These are phyloP conservation scores for Pisolithus thermaeus DNA, from an alignment of 1,284 basidiomycete genomes.

Conservation along the genomic window DNA sequence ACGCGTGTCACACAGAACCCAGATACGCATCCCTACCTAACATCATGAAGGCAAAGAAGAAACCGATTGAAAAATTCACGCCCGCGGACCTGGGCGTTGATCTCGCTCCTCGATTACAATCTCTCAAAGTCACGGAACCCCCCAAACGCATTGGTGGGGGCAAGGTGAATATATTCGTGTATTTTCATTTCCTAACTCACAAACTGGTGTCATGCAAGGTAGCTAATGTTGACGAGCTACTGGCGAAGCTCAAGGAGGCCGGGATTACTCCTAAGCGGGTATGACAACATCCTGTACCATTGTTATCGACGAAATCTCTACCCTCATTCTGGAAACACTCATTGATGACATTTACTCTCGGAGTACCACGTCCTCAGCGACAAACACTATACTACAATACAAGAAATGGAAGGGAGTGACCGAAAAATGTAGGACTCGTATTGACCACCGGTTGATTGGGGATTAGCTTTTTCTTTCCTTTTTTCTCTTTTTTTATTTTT, in stretches of 20 bases:
- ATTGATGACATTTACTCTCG: neutral
- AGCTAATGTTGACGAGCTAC: slow-evolving; percentile 83
- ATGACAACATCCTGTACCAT: slow-evolving; percentile 10
- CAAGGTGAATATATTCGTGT: slow-evolving; percentile 54
- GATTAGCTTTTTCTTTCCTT: neutral
- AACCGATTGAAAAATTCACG: slow-evolving; percentile 84
- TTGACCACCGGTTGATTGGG: neutral
- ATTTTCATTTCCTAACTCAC: neutral
- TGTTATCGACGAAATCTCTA: neutral
- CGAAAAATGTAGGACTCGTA: neutral
- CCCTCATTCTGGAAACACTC: neutral
- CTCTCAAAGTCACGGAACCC: slow-evolving; percentile 87
- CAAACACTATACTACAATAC: neutral
- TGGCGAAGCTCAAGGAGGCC: slow-evolving; percentile 87
- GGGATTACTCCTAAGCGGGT: slow-evolving; percentile 55
- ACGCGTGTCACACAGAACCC: slow-evolving; percentile 53
- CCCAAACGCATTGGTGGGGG: slow-evolving; percentile 87
- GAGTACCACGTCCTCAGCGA: neutral
- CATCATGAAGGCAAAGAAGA: slow-evolving; percentile 99
- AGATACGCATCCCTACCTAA: slow-evolving; percentile 93
- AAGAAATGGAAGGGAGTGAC: neutral
- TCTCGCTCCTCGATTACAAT: slow-evolving; percentile 78
- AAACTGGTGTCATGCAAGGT: slow-evolving; percentile 39
- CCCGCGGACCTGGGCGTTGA: slow-evolving; percentile 80
- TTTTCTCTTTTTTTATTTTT: neutral